Conservation (phyloP, 495 filamentous ascomycete species). For the Hypoxylon rickii region DNA sequence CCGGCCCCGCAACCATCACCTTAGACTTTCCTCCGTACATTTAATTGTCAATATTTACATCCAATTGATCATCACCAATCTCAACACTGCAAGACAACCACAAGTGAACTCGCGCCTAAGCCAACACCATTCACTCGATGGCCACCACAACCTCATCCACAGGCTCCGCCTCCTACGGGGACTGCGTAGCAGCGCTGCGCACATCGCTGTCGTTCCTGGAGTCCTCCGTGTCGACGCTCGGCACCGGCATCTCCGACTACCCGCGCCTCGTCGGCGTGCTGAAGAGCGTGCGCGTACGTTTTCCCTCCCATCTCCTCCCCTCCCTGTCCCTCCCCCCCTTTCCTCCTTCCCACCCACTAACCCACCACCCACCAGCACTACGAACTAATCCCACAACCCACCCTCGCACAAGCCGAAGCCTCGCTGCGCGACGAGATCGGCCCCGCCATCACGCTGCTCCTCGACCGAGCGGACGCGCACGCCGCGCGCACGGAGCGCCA, state of each 20-base stretch:
- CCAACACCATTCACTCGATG: slow-evolving; percentile 1
- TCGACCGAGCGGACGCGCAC: slow-evolving; percentile 54
- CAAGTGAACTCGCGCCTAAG: neutral
- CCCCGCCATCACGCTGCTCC: slow-evolving; percentile 49
- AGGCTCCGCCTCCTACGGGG: slow-evolving; percentile 43
- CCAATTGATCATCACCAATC: neutral
- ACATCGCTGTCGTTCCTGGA: slow-evolving; percentile 57
- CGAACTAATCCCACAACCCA: slow-evolving; percentile 56
- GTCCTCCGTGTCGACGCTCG: slow-evolving; percentile 53
- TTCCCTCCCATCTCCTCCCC: neutral
- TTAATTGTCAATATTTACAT: neutral
- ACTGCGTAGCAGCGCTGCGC: slow-evolving; percentile 53
- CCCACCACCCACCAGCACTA: slow-evolving; percentile 46
- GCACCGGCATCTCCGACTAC: slow-evolving; percentile 50
- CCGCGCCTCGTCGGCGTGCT: slow-evolving; percentile 51
- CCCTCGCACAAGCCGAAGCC: slow-evolving; percentile 51
- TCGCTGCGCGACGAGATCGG: slow-evolving; percentile 57
- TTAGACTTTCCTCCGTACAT: neutral
- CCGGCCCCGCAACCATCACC: neutral
- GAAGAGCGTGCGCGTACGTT: slow-evolving; percentile 52
- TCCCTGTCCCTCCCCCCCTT: neutral
- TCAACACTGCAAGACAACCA: neutral
- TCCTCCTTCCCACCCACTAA: neutral
- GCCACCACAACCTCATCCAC: slow-evolving; percentile 28
- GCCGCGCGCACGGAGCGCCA: slow-evolving; percentile 50